A percentile compares a stretch with the other conserved stretches of the same genome.
These are phyloP conservation scores for Eutypella sp. DNA, from an alignment of 2,329 filamentous ascomycete species.

Conservation along the genomic window DNA sequence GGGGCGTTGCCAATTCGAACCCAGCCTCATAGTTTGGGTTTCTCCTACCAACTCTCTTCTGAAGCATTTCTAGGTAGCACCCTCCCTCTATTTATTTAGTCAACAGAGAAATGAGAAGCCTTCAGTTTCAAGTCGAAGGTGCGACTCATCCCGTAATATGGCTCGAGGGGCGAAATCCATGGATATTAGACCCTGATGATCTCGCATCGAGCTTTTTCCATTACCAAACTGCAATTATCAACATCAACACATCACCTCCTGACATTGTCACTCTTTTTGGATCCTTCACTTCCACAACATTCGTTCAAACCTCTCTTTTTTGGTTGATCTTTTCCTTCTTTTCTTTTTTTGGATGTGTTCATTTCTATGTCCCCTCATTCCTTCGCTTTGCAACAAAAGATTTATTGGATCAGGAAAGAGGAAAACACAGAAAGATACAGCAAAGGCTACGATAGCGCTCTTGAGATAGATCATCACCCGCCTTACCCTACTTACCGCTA, in stretches of 20 bases:
- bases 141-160: too few species aligned
- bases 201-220: not conserved
- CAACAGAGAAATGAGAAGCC: too few species aligned
- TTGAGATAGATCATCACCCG: too few species aligned
- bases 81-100: too few species aligned
- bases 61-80: too few species aligned
- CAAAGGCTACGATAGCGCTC: too few species aligned
- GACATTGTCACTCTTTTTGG: constrained; percentile 38
- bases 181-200: not conserved
- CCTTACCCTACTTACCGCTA: too few species aligned
- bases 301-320: constrained; percentile 9
- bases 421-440: constrained; percentile 6
- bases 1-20: not conserved
- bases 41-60: too few species aligned
- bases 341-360: constrained; percentile 24
- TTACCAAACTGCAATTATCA: not conserved
- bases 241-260: constrained; percentile 3
- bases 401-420: constrained; percentile 21
- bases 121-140: too few species aligned
- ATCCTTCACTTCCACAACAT: constrained; percentile 40
- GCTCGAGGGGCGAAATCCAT: too few species aligned
- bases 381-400: constrained; percentile 23
- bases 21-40: not conserved
- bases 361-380: constrained; percentile 20
- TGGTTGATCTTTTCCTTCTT: constrained; percentile 15